Conservation (phyloP, 352 stramenopile species). For the Elongisporangium senticosum region DNA sequence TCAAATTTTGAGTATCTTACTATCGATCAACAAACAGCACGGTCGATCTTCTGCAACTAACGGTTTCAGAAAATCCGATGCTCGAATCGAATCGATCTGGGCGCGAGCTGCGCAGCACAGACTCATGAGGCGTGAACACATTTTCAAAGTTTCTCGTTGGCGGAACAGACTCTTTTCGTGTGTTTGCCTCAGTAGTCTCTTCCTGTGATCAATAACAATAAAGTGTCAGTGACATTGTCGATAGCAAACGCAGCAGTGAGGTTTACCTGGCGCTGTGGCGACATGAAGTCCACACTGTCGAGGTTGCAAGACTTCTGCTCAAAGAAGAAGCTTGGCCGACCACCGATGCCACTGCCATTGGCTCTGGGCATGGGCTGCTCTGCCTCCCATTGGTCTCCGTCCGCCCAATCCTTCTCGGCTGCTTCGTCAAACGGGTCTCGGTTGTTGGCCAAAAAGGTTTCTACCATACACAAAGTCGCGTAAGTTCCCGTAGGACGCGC, state of each 20-base stretch:
- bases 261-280: conserved; percentile 14
- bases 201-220: not conserved
- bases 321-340: conserved; percentile 65
- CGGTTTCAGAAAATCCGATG: conserved; percentile 26
- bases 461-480: conserved; percentile 11
- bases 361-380: conserved; percentile 14
- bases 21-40: not conserved
- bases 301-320: conserved; percentile 66
- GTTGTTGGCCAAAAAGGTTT: conserved; percentile 39
- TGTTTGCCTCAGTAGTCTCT: not conserved
- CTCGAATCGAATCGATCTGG: conserved; percentile 5
- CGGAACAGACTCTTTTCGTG: not conserved
- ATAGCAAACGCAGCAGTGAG: not conserved
- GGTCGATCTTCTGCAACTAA: not conserved
- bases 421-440: not conserved
- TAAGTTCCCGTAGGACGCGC: not conserved
- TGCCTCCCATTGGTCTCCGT: conserved; percentile 20
- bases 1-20: not conserved
- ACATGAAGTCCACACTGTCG: conserved; percentile 65
- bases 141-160: not conserved
- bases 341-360: conserved; percentile 2
- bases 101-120: not conserved
- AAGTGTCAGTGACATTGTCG: not conserved
- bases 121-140: not conserved
- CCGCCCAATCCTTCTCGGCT: conserved; percentile 4